Base-by-base conservation (phyloP, 768 basidiomycete species). In the Pleurotus giganteus region DNA sequence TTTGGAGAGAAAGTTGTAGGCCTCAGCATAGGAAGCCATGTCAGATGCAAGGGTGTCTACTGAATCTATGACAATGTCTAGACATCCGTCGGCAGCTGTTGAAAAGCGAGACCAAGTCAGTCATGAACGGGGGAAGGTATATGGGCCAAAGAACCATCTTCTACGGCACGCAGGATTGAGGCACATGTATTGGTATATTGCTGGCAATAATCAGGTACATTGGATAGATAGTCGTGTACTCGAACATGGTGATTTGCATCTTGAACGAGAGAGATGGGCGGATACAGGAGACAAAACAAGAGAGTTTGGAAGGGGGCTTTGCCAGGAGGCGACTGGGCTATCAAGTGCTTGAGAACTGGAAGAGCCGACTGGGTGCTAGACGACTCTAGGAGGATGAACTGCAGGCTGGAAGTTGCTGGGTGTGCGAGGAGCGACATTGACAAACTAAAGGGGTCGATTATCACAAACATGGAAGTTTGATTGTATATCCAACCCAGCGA, bases 21-120 rank as follows among this genome's bases (percentile, higher is more conserved):
- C 73, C 58, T 75, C 73, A 4, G 86, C 67, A 21, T 74, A 54
- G 11, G 88, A 84, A 9, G 74, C 77, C 21, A 81, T 63, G 62
- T 91, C 87, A 8, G 79, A 72, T 4, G 76, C 64, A 21, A 93
- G 68, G 3, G 83, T 86, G 60, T 91, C 86, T 15, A 84, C 68
- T 17, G 89, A 89, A 66, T 94, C 92, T 31, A 94, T 74, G 49
- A 88, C 66, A 21, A 91, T 78, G 57, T 76, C 79, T 26, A 89
- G 55, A n/a, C 85, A 74, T 27, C 77, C 75, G 27, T 73, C 36
- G 27, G 74, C 61, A 43, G 68, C 79, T 79, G 64, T 47, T 44
- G 62, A 36, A 55, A 45, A 51, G 59, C 47, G 49, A 54, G 43
- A 54, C 37, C 26, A 50, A 61, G 47, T 62, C 59, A 34, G 32